Evolutionary conservation across 768 basidiomycete genomes (phyloP).

Genomic region (Lentinula lateritia): DNA sequence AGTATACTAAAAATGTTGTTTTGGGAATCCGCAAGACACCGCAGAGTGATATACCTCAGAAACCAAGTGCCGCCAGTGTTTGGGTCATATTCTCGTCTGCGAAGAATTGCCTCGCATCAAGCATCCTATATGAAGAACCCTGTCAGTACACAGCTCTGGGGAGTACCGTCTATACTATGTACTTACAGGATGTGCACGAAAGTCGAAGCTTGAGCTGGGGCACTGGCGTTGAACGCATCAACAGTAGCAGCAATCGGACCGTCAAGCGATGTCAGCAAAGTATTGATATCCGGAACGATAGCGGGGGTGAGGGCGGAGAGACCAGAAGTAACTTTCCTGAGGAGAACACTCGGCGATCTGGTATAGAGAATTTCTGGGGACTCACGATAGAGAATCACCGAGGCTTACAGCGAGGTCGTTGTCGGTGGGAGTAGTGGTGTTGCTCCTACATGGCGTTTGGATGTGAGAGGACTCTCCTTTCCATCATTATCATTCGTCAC

Average conservation of each 20-base stretch:
- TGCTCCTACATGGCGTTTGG: conserved; percentile 20
- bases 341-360: not conserved
- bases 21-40: not conserved
- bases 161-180: not conserved
- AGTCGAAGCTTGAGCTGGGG: conserved; percentile 16
- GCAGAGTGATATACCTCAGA: conserved; percentile 9
- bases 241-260: conserved; percentile 20
- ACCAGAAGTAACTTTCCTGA: conserved; percentile 21
- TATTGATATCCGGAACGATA: conserved; percentile 21
- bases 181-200: conserved; percentile 27
- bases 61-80: conserved; percentile 27
- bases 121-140: conserved; percentile 21
- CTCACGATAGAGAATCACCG: conserved; percentile 25
- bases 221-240: conserved; percentile 24
- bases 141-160: not conserved
- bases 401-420: conserved; percentile 27
- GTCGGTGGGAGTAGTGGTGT: conserved; percentile 25
- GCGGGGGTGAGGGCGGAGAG: conserved; percentile 23
- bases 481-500: not conserved
- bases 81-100: conserved; percentile 25
- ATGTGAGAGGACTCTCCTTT: not conserved
- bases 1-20: not conserved
- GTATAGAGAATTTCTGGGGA: not conserved
- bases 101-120: conserved; percentile 30
- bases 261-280: conserved; percentile 22